phyloP scores from a whole-genome alignment of 306 rosid genomes.

The Datisca glomerata region DNA sequence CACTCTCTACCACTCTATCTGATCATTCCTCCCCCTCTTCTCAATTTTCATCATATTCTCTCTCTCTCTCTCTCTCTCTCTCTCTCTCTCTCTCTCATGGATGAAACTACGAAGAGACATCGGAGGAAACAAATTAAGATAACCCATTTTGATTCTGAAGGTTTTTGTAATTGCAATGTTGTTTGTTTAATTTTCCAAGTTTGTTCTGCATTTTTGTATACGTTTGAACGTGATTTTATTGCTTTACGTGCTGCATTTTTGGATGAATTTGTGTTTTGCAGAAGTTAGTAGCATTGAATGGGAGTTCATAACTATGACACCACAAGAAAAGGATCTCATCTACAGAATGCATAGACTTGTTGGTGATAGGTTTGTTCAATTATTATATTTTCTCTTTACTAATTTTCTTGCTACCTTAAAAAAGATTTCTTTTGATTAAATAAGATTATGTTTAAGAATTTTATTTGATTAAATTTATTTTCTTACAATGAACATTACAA shows the following conservation, averaged over 20 bases:
- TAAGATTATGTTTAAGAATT: too few relatives aligned
- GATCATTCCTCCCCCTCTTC: not conserved
- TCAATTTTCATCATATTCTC: not conserved
- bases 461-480: too few relatives aligned
- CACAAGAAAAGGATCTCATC: conserved; percentile 18
- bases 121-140: conserved; percentile 6
- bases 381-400: too few relatives aligned
- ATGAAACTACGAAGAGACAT: conserved; percentile 7
- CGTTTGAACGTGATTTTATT: not conserved
- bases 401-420: too few relatives aligned
- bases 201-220: not conserved
- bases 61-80: not conserved
- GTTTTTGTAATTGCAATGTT: not conserved
- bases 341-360: conserved; percentile 17
- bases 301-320: conserved; percentile 16
- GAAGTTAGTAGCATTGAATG: conserved; percentile 14
- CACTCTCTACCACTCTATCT: not conserved
- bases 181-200: not conserved
- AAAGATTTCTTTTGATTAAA: too few relatives aligned
- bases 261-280: conserved; percentile 2
- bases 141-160: conserved; percentile 7
- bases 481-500: too few relatives aligned
- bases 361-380: conserved; percentile 17
- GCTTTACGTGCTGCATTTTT: not conserved
- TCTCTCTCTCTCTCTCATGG: not conserved